Base-by-base conservation (phyloP, 352 stramenopile species). In the Pythium myriotylum region DNA sequence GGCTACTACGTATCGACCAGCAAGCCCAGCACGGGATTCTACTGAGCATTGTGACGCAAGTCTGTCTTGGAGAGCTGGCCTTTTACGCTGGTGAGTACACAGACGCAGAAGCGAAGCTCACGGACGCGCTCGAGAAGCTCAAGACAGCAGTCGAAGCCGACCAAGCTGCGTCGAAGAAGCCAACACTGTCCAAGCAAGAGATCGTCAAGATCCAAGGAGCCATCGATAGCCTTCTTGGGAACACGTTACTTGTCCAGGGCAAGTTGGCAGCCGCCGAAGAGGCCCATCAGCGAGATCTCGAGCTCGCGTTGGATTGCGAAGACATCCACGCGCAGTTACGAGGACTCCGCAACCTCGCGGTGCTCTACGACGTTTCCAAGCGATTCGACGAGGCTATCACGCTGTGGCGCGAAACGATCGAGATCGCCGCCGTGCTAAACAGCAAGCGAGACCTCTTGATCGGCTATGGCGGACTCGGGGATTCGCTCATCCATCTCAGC, bases 251-350 rank as follows among this genome's bases (percentile, higher is more conserved):
- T 1, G 67, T 81, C 1, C 52, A 79, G 4, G 79, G 79, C 32
- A 74, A 79, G 26, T 69, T 81, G 9, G 35, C 65, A 0, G 50
- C 70, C 7, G 74, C 79, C 1, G 71, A 85, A 51, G 51, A 49
- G 10, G 74, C 75, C 17, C 73, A 85, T 62, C 76, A 89, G 63
- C 67, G 67, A 17, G 79, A 89, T 50, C 65, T 86, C 0, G 60
- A 79, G 35, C 51, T 81, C 2, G 73, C 79, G 12, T 65, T 86
- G 17, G 62, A 79, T 17, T 73, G 65, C 20, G 79, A 86, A 58
- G 79, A 89, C 53, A 67, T 86, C 37, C 56, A 76, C 32, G 73
- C 76, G 0, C 79, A 89, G 35, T 70, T 82, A 13, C 77, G 79
- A 2, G 74, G 76, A 2, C 54, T 81, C 27, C 70, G 75, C 0